Percentiles rank a stretch among this genome's conserved stretches.
These are phyloP conservation scores for Paramarasmius palmivorus DNA, from an alignment of 1,284 basidiomycete species.

Conservation along the genomic window DNA sequence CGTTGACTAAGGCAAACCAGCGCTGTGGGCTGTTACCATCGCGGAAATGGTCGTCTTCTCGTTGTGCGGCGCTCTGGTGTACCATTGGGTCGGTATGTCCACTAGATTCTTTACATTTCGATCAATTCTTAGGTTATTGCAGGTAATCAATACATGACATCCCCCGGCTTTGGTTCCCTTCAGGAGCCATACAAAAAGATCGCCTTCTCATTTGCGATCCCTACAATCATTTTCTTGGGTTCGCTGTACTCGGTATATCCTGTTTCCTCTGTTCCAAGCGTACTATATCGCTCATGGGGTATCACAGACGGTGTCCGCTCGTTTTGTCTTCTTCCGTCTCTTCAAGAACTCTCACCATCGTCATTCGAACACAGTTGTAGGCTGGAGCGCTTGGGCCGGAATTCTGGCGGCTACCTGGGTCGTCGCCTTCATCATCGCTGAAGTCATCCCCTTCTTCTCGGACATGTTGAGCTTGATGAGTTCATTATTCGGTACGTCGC, in stretches of 20 bases:
- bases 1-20: conserved; percentile 19
- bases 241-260: conserved; percentile 39
- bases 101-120: neutral
- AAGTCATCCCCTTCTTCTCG: conserved; percentile 49
- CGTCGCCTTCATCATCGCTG: conserved; percentile 60
- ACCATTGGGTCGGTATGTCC: conserved; percentile 45
- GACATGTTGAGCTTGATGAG: conserved; percentile 48
- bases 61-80: conserved; percentile 61
- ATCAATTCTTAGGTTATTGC: conserved; percentile 12
- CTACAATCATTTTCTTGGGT: conserved; percentile 53
- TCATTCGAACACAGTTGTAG: conserved; percentile 54
- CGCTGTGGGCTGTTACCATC: conserved; percentile 46
- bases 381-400: conserved; percentile 59
- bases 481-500: conserved; percentile 44
- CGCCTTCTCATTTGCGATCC: conserved; percentile 48
- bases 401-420: conserved; percentile 60
- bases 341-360: conserved; percentile 50
- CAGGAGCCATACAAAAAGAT: conserved; percentile 43
- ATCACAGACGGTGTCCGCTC: conserved; percentile 41
- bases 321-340: conserved; percentile 52
- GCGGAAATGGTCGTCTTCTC: conserved; percentile 63
- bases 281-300: neutral
- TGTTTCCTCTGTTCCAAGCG: neutral
- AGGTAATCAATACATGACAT: conserved; percentile 50
- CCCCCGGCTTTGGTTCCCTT: conserved; percentile 50